Evolutionary conservation across 495 filamentous ascomycete genomes (phyloP).

Genomic region (Ramalina peruviana): DNA sequence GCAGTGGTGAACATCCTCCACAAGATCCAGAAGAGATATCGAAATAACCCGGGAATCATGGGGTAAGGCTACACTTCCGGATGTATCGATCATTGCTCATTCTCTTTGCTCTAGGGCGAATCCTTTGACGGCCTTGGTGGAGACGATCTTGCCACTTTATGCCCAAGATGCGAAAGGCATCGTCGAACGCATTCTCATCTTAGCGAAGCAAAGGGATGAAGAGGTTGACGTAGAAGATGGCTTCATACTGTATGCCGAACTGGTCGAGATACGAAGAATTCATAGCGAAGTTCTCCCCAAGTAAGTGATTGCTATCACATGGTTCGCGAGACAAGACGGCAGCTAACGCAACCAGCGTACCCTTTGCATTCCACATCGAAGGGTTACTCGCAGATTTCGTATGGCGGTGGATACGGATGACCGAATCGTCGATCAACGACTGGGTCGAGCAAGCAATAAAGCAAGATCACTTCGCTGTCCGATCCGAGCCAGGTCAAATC

Average conservation of each 20-base stretch:
- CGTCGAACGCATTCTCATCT: conserved; percentile 62
- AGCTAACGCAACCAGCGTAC: conserved; percentile 24
- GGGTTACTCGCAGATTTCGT: conserved; percentile 77
- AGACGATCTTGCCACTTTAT: conserved; percentile 75
- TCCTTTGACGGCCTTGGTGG: conserved; percentile 65
- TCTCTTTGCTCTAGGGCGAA: conserved; percentile 36
- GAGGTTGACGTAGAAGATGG: conserved; percentile 82
- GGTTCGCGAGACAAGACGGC: conserved; percentile 15
- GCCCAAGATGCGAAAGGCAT: conserved; percentile 76
- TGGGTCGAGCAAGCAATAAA: conserved; percentile 85
- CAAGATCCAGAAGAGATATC: conserved; percentile 82
- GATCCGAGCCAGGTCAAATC: conserved; percentile 42
- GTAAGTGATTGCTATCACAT: conserved; percentile 21
- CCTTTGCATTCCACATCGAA: conserved; percentile 79
- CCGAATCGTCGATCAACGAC: conserved; percentile 62
- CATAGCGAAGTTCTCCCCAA: conserved; percentile 57
- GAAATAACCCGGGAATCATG: conserved; percentile 78
- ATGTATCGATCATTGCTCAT: conserved; percentile 1
- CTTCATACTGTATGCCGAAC: conserved; percentile 80
- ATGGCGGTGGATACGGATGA: conserved; percentile 81
- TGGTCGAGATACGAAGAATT: conserved; percentile 69
- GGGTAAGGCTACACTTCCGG: conserved; percentile 34
- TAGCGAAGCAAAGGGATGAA: conserved; percentile 47
- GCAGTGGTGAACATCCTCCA: conserved; percentile 67
- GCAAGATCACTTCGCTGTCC: conserved; percentile 68